Conservation (phyloP, 805 yeast genomes). For the Naumovozyma castellii region DNA sequence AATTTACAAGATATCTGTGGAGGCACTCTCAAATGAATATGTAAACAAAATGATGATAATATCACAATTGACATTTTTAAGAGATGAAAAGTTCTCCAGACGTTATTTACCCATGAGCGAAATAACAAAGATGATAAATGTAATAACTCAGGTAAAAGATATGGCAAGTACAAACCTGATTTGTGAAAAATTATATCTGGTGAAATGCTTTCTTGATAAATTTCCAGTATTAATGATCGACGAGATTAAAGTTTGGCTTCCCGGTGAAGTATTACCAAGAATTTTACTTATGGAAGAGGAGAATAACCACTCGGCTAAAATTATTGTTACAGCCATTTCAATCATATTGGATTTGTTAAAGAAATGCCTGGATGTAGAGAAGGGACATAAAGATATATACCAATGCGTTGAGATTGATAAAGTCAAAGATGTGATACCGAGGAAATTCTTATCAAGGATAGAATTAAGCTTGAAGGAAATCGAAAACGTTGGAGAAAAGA, state of each 20-base stretch:
- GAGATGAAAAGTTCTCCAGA: slow-evolving; percentile 20
- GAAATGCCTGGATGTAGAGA: slow-evolving; percentile 9
- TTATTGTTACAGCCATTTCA: slow-evolving; percentile 12
- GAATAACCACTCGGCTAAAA: slow-evolving; percentile 12
- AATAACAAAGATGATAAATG: slow-evolving; percentile 8
- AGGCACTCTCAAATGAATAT: slow-evolving; percentile 16
- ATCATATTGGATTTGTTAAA: slow-evolving; percentile 21
- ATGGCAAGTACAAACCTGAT: slow-evolving; percentile 20
- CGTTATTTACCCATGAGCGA: slow-evolving; percentile 10
- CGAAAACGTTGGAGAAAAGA: neutral
- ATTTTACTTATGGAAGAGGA: slow-evolving; percentile 12
- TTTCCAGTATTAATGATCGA: slow-evolving; percentile 19
- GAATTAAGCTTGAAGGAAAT: neutral
- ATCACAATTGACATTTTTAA: slow-evolving; percentile 19
- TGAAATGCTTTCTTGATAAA: slow-evolving; percentile 17
- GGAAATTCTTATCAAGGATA: slow-evolving; percentile 1
- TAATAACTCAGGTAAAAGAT: slow-evolving; percentile 15
- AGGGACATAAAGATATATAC: slow-evolving; percentile 7
- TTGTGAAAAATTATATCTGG: slow-evolving; percentile 18
- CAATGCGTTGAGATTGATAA: slow-evolving; percentile 7
- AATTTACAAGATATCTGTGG: slow-evolving; percentile 10
- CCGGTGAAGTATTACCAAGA: slow-evolving; percentile 20
- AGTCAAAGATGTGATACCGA: slow-evolving; percentile 8
- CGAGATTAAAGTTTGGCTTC: slow-evolving; percentile 17
- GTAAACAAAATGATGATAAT: slow-evolving; percentile 22